A percentile compares a stretch with the other conserved stretches of the same genome.
phyloP scores from a whole-genome alignment of 306 rosid genomes.

The Boehmeria nivea region DNA sequence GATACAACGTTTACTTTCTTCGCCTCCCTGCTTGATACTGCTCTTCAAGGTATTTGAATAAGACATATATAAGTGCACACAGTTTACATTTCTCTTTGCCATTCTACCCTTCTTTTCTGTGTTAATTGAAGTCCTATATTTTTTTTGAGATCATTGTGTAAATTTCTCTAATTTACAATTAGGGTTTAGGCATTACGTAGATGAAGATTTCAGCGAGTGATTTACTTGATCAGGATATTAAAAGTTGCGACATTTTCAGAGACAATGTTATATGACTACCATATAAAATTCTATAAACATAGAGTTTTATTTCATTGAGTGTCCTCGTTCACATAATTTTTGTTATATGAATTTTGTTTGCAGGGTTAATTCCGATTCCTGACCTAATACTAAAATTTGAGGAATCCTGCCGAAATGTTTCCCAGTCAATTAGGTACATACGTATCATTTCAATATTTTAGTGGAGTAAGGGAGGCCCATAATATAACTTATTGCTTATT shows the following conservation, averaged over 20 bases:
- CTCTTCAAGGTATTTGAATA: slow-evolving; percentile 62
- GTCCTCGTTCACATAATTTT: too few species aligned
- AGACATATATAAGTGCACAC: slow-evolving; percentile 10
- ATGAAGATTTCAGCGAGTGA: background rate
- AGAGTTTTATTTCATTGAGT: too few species aligned
- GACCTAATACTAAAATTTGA: slow-evolving; percentile 76
- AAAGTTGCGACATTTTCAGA: too few species aligned
- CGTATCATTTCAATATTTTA: background rate
- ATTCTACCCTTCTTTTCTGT: background rate
- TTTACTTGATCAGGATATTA: background rate
- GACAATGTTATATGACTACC: too few species aligned
- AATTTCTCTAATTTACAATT: background rate
- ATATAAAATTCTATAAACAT: too few species aligned
- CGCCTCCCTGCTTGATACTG: slow-evolving; percentile 81
- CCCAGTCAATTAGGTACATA: slow-evolving; percentile 73
- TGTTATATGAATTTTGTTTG: too few species aligned
- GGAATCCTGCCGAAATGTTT: slow-evolving; percentile 66
- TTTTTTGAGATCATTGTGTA: background rate
- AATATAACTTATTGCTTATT: background rate
- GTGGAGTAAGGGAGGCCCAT: background rate
- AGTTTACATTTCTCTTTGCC: background rate
- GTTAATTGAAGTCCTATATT: background rate
- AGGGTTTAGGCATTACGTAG: background rate
- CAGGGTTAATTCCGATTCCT: slow-evolving; percentile 78
- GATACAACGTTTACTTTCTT: slow-evolving; percentile 58